These are phyloP conservation scores for Forsythia viridissima DNA, from an alignment of 257 asterid species.

Conservation along the genomic window DNA sequence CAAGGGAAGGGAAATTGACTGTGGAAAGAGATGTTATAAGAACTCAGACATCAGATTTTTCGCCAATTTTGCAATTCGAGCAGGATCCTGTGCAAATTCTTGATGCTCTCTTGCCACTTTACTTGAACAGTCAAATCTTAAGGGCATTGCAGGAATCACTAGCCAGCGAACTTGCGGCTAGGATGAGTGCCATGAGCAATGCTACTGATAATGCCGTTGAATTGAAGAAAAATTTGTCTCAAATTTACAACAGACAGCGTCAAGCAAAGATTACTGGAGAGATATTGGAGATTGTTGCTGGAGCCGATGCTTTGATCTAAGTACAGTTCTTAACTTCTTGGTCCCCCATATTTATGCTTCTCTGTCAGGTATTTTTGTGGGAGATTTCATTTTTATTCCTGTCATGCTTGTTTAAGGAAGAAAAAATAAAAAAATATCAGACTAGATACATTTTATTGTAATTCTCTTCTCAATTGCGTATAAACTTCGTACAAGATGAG, in stretches of 20 bases:
- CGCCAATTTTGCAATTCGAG: constrained; percentile 50
- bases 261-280: constrained; percentile 58
- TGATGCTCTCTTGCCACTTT: constrained; percentile 49
- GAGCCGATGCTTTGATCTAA: constrained; percentile 41
- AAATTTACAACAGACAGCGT: constrained; percentile 41
- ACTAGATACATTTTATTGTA: constrained; percentile 23
- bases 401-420: constrained; percentile 14
- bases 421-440: neutral
- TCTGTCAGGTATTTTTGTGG: constrained; percentile 10
- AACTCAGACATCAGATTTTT: constrained; percentile 42
- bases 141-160: constrained; percentile 54
- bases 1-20: constrained; percentile 51
- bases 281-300: constrained; percentile 77
- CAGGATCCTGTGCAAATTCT: constrained; percentile 59
- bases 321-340: neutral
- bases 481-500: constrained; percentile 27
- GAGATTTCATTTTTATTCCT: constrained; percentile 1
- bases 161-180: constrained; percentile 54
- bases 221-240: constrained; percentile 41
- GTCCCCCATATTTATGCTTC: neutral
- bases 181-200: constrained; percentile 59
- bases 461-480: constrained; percentile 18
- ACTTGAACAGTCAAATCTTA: constrained; percentile 49
- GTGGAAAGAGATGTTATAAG: constrained; percentile 49
- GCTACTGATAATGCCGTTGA: constrained; percentile 49